phyloP scores from a whole-genome alignment of 148 eudicot genomes.

The Pouteria glomerata region DNA sequence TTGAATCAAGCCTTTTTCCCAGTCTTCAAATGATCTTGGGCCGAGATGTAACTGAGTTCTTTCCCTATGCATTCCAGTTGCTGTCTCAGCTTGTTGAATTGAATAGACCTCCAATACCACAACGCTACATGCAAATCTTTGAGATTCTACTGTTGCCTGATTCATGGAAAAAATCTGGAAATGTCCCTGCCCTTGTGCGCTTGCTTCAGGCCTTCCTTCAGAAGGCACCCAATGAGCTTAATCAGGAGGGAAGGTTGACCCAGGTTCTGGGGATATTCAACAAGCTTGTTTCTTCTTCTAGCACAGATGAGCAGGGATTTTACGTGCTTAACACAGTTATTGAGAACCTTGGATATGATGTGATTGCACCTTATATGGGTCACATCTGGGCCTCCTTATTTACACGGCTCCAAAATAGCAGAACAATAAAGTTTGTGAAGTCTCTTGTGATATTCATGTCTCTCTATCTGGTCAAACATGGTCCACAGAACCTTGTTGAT shows the following conservation, averaged over 20 bases:
- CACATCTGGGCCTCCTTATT: constrained; percentile 60
- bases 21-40: constrained; percentile 61
- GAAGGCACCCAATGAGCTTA: constrained; percentile 75
- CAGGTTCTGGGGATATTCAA: constrained; percentile 70
- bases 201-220: constrained; percentile 93
- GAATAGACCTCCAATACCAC: constrained; percentile 64
- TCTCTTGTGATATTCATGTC: constrained; percentile 76
- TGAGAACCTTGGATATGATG: constrained; percentile 77
- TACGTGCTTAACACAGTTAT: constrained; percentile 85
- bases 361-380: constrained; percentile 47
- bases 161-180: constrained; percentile 75
- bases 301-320: constrained; percentile 91
- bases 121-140: constrained; percentile 76
- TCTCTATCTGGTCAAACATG: constrained; percentile 81
- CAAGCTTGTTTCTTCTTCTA: constrained; percentile 55
- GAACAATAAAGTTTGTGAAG: constrained; percentile 65
- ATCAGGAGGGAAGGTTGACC: constrained; percentile 55
- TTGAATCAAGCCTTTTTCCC: constrained; percentile 76
- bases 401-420: constrained; percentile 56
- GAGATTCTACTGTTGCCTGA: constrained; percentile 67
- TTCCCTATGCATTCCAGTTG: constrained; percentile 94
- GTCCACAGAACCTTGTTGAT: constrained; percentile 58
- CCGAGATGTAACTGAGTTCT: constrained; percentile 69
- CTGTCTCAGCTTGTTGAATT: constrained; percentile 93
- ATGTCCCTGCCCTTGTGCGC: constrained; percentile 96